These are phyloP conservation scores for Acrasis kona DNA, from an alignment of 78 protist genomes.

Conservation along the genomic window DNA sequence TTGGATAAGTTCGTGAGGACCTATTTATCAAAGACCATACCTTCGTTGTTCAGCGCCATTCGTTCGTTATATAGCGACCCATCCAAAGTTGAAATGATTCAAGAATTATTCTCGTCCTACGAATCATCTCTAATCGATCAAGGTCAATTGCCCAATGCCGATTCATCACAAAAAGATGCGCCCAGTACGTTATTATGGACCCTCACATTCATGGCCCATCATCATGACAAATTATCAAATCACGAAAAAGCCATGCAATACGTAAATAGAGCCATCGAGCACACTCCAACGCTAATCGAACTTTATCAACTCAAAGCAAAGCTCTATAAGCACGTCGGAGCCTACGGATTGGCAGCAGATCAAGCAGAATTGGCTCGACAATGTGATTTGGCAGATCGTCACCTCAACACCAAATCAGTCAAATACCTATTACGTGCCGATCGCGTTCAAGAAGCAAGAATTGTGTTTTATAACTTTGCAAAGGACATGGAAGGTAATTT, in stretches of 20 bases:
- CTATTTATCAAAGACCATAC: neutral
- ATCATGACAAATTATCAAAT: conserved; percentile 31
- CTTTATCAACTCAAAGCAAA: conserved; percentile 52
- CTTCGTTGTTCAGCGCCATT: conserved; percentile 1
- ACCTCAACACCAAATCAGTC: conserved; percentile 63
- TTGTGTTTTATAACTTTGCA: conserved; percentile 39
- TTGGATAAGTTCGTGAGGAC: neutral
- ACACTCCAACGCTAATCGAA: conserved; percentile 79
- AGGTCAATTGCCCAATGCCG: neutral
- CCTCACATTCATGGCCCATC: conserved; percentile 41
- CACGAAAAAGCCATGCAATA: conserved; percentile 14
- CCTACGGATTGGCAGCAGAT: conserved; percentile 41
- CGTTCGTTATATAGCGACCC: conserved; percentile 24
- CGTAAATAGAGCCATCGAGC: conserved; percentile 42
- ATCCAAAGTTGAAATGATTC: conserved; percentile 36
- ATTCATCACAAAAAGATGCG: neutral
- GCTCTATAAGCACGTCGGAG: conserved; percentile 66
- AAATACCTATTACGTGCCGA: conserved; percentile 50
- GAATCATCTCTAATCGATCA: neutral
- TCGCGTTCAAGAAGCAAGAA: conserved; percentile 32
- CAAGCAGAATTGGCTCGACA: conserved; percentile 52
- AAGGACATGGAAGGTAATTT: neutral
- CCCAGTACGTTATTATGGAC: conserved; percentile 49
- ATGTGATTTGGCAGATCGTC: conserved; percentile 85
- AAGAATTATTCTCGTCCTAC: conserved; percentile 2